Evolutionary conservation across 805 yeast species (phyloP).

Genomic region (Saturnispora hagleri): DNA sequence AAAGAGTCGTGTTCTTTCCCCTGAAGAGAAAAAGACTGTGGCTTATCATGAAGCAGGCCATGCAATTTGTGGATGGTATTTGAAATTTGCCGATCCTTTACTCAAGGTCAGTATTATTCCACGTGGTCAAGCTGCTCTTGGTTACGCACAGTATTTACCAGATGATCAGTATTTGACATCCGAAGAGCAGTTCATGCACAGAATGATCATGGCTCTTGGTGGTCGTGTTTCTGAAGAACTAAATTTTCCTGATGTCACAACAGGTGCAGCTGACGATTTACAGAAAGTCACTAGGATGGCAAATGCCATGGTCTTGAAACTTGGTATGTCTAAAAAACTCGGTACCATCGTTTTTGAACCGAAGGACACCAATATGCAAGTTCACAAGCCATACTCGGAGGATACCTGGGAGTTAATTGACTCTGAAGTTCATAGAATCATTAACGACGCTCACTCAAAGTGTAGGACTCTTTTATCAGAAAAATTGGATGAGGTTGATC

Average conservation of each 20-base stretch:
- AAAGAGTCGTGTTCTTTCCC: conserved; percentile 72
- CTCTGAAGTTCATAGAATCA: conserved; percentile 69
- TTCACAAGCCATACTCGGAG: conserved; percentile 76
- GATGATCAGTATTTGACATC: conserved; percentile 79
- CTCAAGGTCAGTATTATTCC: conserved; percentile 95
- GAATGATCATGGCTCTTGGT: conserved; percentile 95
- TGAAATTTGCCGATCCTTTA: conserved; percentile 85
- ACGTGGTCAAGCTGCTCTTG: conserved; percentile 93
- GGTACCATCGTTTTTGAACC: conserved; percentile 80
- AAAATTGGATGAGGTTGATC: conserved; percentile 65
- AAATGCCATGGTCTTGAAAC: conserved; percentile 79
- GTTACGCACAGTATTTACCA: conserved; percentile 96
- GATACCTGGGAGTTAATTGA: conserved; percentile 78
- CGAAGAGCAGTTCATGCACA: conserved; percentile 63
- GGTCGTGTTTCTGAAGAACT: conserved; percentile 96
- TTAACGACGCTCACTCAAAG: conserved; percentile 61
- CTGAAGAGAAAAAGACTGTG: conserved; percentile 81
- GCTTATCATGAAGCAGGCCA: conserved; percentile 99
- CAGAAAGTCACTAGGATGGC: conserved; percentile 94
- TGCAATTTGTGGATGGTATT: conserved; percentile 96
- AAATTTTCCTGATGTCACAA: conserved; percentile 83
- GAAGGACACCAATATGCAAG: conserved; percentile 43
- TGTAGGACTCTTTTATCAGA: conserved; percentile 64
- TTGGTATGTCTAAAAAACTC: conserved; percentile 84
- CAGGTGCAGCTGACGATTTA: conserved; percentile 96